Percentiles rank a stretch among this genome's conserved stretches.
phyloP scores from a whole-genome alignment of 2,329 filamentous ascomycete genomes.

The Aulographum hederae region DNA sequence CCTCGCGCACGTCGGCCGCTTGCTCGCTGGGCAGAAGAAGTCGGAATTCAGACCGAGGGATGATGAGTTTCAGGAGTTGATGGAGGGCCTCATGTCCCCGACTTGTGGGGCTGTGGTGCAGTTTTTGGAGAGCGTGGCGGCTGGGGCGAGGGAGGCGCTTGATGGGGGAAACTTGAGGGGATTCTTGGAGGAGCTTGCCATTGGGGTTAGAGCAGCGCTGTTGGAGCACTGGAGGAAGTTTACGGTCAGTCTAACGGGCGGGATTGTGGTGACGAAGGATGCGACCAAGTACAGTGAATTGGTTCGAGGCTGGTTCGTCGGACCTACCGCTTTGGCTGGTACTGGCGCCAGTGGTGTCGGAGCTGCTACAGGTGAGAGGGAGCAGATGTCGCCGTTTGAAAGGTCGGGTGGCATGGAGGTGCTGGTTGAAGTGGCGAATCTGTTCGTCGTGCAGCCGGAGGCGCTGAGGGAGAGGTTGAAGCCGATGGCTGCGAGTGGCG shows the following conservation, averaged over 20 bases:
- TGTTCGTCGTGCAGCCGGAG: conserved; percentile 73
- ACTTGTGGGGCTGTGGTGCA: conserved; percentile 68
- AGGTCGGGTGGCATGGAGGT: conserved; percentile 48
- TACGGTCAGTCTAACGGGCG: conserved; percentile 79
- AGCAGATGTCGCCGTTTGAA: conserved; percentile 9
- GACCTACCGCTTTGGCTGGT: conserved; percentile 1
- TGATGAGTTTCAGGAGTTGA: conserved; percentile 36
- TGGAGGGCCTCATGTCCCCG: conserved; percentile 67
- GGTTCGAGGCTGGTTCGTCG: conserved; percentile 55
- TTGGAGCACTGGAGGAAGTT: conserved; percentile 93
- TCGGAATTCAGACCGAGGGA: conserved; percentile 81
- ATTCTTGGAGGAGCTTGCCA: conserved; percentile 68
- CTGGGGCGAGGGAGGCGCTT: conserved; percentile 46
- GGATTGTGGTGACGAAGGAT: conserved; percentile 89
- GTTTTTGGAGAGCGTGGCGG: conserved; percentile 55
- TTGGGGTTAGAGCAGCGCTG: conserved; percentile 58
- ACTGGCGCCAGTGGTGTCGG: background rate
- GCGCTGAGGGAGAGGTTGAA: conserved; percentile 31
- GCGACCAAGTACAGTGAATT: conserved; percentile 84
- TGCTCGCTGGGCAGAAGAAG: conserved; percentile 64
- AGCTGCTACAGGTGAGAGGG: background rate
- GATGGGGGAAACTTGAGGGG: conserved; percentile 69
- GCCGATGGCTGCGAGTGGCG: background rate
- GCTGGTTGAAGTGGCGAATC: conserved; percentile 77
- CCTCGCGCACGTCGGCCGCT: conserved; percentile 55